Evolutionary conservation across 2,329 filamentous ascomycete genomes (phyloP).

Genomic region (Talaromyces piceae): DNA sequence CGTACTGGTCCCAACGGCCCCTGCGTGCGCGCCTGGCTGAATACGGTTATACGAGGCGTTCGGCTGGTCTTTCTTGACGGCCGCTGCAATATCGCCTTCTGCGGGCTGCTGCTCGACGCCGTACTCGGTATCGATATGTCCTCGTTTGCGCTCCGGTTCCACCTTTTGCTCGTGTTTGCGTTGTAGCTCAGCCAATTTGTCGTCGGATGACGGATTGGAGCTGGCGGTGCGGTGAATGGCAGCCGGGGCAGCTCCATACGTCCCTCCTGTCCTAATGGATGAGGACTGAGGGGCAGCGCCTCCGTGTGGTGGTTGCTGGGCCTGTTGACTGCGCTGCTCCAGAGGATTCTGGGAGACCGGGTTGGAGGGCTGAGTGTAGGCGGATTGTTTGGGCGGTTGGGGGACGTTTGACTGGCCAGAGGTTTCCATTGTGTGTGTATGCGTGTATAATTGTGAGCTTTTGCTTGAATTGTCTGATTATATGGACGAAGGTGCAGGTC

Average conservation of each 20-base stretch:
- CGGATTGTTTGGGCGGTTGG: conserved; percentile 29
- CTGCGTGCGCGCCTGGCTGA: conserved; percentile 29
- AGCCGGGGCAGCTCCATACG: conserved; percentile 19
- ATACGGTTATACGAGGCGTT: conserved; percentile 15
- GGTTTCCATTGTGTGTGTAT: conserved; percentile 2
- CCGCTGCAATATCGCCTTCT: conserved; percentile 28
- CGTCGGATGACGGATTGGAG: conserved; percentile 24
- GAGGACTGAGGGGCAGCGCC: neutral
- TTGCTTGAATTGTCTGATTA: neutral
- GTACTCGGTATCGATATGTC: conserved; percentile 27
- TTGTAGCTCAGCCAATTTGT: conserved; percentile 15
- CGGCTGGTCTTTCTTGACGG: conserved; percentile 20
- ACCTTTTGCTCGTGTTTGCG: conserved; percentile 15
- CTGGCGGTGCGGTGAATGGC: conserved; percentile 19
- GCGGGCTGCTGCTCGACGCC: conserved; percentile 30
- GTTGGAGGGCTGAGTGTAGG: conserved; percentile 26
- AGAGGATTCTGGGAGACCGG: conserved; percentile 24
- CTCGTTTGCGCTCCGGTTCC: conserved; percentile 12
- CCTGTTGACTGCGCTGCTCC: conserved; percentile 10
- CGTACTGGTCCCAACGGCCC: conserved; percentile 24
- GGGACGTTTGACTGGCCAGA: conserved; percentile 9
- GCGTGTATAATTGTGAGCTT: neutral
- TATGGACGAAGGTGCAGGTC: neutral
- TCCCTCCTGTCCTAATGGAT: conserved; percentile 2
- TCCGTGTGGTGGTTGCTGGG: neutral